A percentile compares a stretch with the other conserved stretches of the same genome.
Conservation (phyloP, 352 stramenopile species). For the Phytophthora meadii region DNA sequence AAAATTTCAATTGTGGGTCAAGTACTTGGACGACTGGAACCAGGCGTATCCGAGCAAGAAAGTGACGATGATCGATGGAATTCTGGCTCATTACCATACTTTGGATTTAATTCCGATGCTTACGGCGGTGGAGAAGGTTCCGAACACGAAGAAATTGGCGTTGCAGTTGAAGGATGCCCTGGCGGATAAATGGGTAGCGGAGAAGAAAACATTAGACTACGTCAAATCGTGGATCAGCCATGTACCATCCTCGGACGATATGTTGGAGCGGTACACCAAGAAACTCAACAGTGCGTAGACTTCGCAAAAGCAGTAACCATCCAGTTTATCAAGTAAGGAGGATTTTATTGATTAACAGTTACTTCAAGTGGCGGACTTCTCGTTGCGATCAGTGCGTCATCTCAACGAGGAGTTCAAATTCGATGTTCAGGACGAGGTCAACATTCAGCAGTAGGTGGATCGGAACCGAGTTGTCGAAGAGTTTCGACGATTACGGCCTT, state of each 20-base stretch:
- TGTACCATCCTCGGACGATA: not conserved
- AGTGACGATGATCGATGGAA: not conserved
- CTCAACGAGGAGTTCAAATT: no score
- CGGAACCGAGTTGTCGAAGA: no score
- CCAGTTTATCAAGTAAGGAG: no score
- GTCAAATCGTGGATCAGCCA: not conserved
- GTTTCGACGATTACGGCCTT: no score
- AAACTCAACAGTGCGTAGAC: not conserved
- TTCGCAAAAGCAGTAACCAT: no score
- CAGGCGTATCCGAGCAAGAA: not conserved
- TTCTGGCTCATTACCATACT: not conserved
- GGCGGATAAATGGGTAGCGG: conserved; percentile 28
- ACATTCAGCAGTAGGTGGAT: no score
- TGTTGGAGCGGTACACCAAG: not conserved
- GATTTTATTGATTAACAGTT: no score
- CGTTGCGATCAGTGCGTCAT: no score
- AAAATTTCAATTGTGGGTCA: not conserved
- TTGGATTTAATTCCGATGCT: not conserved
- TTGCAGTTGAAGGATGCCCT: conserved; percentile 46
- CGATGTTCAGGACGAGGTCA: no score
- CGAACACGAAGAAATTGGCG: conserved; percentile 2
- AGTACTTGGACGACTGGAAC: not conserved
- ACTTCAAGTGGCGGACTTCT: no score
- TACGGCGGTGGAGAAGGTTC: not conserved
- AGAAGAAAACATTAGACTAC: not conserved